A percentile compares a stretch with the other conserved stretches of the same genome.
Evolutionary conservation across 2,329 filamentous ascomycete genomes (phyloP).

Genomic region (Epichloe sylvatica): DNA sequence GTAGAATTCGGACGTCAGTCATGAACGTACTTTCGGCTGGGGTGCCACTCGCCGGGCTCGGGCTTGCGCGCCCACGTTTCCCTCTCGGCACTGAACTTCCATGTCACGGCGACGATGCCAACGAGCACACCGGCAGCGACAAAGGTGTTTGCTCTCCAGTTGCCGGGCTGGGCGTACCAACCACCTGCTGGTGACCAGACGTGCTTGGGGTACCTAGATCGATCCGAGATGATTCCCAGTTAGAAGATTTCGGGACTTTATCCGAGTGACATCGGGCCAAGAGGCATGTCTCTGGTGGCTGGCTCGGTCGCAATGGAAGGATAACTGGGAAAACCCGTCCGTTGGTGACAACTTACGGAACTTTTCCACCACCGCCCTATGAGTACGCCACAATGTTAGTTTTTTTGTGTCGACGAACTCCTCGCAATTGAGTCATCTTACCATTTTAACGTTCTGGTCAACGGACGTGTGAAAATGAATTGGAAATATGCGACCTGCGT

Average conservation of each 20-base stretch:
- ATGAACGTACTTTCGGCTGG: constrained; percentile 62
- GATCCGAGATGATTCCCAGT: neutral
- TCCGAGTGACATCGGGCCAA: constrained; percentile 1
- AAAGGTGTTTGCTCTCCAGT: constrained; percentile 89
- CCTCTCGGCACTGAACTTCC: constrained; percentile 58
- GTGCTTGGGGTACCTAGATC: constrained; percentile 80
- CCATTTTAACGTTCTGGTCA: constrained; percentile 38
- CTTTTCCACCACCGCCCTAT: constrained; percentile 61
- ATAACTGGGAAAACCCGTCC: neutral
- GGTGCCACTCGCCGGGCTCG: constrained; percentile 63
- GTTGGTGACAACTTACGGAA: constrained; percentile 32
- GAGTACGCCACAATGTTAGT: neutral
- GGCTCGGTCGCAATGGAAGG: constrained; percentile 3
- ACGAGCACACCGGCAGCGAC: constrained; percentile 55
- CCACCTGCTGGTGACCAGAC: constrained; percentile 98
- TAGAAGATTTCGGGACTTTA: constrained; percentile 4
- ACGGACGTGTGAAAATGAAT: constrained; percentile 14
- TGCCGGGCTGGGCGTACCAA: constrained; percentile 89
- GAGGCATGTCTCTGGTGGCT: constrained; percentile 8
- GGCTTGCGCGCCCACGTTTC: constrained; percentile 65
- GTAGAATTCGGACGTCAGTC: neutral
- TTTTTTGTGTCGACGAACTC: neutral
- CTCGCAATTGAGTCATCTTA: constrained; percentile 18
- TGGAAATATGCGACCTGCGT: constrained; percentile 18
- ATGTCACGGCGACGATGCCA: constrained; percentile 53